Evolutionary conservation across 306 rosid species (phyloP).

Genomic region (Corylus americana): DNA sequence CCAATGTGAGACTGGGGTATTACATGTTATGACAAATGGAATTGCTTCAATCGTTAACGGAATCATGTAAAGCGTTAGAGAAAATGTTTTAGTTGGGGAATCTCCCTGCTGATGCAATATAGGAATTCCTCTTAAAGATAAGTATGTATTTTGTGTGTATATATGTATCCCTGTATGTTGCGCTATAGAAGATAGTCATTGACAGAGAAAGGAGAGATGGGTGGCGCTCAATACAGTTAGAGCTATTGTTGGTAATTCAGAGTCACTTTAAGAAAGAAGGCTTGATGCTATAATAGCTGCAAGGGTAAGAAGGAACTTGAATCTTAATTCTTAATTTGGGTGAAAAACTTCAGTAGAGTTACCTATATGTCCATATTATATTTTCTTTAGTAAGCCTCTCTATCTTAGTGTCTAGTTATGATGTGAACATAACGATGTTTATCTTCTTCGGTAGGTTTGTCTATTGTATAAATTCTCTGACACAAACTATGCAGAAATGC

Average conservation of each 20-base stretch:
- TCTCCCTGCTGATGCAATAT: neutral
- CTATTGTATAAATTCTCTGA: neutral
- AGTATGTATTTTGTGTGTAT: neutral
- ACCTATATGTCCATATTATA: neutral
- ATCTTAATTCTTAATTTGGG: conserved; percentile 1
- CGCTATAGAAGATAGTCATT: neutral
- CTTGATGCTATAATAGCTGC: neutral
- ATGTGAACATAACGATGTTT: neutral
- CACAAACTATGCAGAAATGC: neutral
- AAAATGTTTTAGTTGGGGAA: neutral
- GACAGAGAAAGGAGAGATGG: neutral
- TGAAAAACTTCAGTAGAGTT: neutral
- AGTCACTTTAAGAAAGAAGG: neutral
- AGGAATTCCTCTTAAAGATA: neutral
- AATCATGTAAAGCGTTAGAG: neutral
- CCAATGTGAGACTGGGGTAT: too few species aligned
- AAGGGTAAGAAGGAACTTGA: neutral
- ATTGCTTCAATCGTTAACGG: neutral
- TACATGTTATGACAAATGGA: neutral
- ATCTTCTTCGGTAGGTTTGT: neutral
- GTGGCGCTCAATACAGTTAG: neutral
- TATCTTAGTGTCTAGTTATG: neutral
- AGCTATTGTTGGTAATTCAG: neutral
- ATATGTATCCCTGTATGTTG: neutral
- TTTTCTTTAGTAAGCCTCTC: neutral